phyloP scores from a whole-genome alignment of 2,329 filamentous ascomycete species.

The Fusarium napiforme region DNA sequence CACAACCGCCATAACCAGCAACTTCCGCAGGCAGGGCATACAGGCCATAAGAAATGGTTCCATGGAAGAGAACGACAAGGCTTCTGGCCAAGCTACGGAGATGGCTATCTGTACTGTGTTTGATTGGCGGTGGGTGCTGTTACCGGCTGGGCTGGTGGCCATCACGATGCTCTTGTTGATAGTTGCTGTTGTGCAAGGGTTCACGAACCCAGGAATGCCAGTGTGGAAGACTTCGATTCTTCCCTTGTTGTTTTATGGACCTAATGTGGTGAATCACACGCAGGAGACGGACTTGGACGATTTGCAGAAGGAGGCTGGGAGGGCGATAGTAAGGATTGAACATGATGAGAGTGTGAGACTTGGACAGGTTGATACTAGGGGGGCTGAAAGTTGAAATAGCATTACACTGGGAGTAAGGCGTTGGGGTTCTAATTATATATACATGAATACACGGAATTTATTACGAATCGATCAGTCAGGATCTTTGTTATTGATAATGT shows the following conservation, averaged over 20 bases:
- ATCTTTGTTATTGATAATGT: no score
- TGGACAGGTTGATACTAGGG: not conserved
- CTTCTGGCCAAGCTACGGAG: not conserved
- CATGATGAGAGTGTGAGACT: not conserved
- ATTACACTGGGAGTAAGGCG: accelerated
- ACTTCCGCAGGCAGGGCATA: not conserved
- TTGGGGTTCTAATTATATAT: accelerated
- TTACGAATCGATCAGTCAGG: accelerated
- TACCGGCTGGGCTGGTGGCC: not conserved
- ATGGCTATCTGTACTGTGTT: conserved; percentile 4
- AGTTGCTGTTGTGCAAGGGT: not conserved
- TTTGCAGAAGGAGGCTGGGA: not conserved
- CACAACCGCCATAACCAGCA: conserved; percentile 3
- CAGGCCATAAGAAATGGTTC: accelerated
- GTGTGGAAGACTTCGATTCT: conserved; percentile 12
- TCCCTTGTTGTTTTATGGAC: conserved; percentile 2
- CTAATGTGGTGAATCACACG: not conserved
- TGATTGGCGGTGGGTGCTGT: conserved; percentile 8
- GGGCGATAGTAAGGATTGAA: not conserved
- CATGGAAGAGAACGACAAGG: not conserved
- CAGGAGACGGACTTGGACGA: not conserved
- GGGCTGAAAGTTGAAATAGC: not conserved
- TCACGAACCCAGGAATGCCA: not conserved
- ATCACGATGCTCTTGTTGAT: not conserved
- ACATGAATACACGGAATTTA: accelerated